These are phyloP conservation scores for Candida schatavii DNA, from an alignment of 805 yeast species.

Conservation along the genomic window DNA sequence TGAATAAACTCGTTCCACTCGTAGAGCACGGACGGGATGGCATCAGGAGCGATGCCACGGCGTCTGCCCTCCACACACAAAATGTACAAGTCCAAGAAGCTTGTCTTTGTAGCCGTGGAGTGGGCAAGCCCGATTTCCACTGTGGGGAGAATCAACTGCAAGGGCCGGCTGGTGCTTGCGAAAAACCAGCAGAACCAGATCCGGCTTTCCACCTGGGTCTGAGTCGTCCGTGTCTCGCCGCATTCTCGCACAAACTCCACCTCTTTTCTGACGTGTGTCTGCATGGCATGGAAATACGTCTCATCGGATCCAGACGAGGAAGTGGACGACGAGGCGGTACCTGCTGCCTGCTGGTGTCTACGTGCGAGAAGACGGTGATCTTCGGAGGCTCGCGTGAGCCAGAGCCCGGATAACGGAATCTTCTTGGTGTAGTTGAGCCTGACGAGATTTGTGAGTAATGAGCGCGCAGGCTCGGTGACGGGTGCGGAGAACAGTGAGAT, in stretches of 20 bases:
- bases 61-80: not conserved
- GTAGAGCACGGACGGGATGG: not conserved
- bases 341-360: not conserved
- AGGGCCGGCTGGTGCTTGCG: conserved; percentile 18
- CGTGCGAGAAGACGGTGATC: not conserved
- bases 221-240: not conserved
- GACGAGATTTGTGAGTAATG: conserved; percentile 11
- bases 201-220: conserved; percentile 7
- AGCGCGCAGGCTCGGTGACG: not conserved
- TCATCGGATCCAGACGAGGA: too few species aligned
- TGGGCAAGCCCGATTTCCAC: not conserved
- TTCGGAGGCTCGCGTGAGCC: not conserved
- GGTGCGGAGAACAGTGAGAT: not conserved
- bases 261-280: conserved; percentile 7
- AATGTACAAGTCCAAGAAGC: not conserved
- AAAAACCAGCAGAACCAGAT: conserved; percentile 32
- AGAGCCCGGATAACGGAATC: conserved; percentile 9
- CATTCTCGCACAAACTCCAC: conserved; percentile 3
- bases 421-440: conserved; percentile 18
- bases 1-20: not conserved
- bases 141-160: conserved; percentile 19
- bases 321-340: not conserved
- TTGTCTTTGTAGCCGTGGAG: not conserved
- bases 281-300: not conserved
- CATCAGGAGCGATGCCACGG: not conserved